Evolutionary conservation across 768 basidiomycete species (phyloP).

Genomic region (Rhodotorula sphaerocarpa): DNA sequence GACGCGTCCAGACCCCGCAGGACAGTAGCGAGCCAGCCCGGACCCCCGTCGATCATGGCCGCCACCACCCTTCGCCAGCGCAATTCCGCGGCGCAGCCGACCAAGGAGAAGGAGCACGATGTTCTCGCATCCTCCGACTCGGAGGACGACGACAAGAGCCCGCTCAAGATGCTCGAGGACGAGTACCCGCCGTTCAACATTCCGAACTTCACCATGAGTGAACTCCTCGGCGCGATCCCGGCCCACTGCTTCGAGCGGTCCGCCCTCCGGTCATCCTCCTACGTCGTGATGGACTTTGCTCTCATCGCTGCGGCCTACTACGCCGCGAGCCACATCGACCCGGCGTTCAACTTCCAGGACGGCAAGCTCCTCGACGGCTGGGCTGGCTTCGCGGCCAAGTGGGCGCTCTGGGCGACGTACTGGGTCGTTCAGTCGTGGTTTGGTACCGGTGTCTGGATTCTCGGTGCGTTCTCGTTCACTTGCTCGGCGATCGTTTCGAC

Average conservation of each 20-base stretch:
- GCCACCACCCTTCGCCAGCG: slow-evolving; percentile 29
- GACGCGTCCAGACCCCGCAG: too few species aligned
- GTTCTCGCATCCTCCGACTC: slow-evolving; percentile 25
- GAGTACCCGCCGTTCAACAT: slow-evolving; percentile 30
- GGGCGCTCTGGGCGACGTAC: slow-evolving; percentile 36
- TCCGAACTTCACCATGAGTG: slow-evolving; percentile 39
- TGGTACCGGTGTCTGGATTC: slow-evolving; percentile 49
- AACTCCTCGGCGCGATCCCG: slow-evolving; percentile 38
- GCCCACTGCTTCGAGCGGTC: slow-evolving; percentile 83
- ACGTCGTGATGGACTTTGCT: slow-evolving; percentile 68
- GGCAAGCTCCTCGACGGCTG: slow-evolving; percentile 48
- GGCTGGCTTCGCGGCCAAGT: slow-evolving; percentile 55
- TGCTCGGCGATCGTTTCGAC: too few species aligned
- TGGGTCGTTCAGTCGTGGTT: slow-evolving; percentile 56
- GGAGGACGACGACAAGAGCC: slow-evolving; percentile 19
- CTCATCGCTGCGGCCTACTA: slow-evolving; percentile 65
- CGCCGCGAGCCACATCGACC: slow-evolving; percentile 57
- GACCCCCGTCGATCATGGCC: neutral
- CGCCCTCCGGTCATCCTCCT: slow-evolving; percentile 64
- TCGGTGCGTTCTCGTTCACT: neutral
- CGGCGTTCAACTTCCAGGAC: slow-evolving; percentile 48
- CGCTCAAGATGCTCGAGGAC: slow-evolving; percentile 19
- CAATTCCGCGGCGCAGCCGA: neutral
- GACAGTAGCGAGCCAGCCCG: too few species aligned
- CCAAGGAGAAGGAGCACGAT: slow-evolving; percentile 23